phyloP scores from a whole-genome alignment of 345 rosid genomes.

The Mallotus nudiflorus region DNA sequence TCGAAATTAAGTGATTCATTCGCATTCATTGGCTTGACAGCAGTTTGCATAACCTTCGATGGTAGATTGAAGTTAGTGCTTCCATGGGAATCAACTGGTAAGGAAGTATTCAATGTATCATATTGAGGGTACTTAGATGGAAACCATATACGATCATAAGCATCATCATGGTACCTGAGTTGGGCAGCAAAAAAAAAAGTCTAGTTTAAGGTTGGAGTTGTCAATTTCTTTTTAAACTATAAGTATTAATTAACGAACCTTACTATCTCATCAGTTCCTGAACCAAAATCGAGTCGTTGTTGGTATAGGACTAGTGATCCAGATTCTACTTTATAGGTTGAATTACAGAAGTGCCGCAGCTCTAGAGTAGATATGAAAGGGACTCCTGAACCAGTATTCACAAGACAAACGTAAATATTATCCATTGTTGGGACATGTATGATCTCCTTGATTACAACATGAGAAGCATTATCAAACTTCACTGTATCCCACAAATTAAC shows the following conservation, averaged over 20 bases:
- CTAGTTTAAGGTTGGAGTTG: no score
- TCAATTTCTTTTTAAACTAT: no score
- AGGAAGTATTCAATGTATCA: background rate
- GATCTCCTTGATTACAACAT: conserved; percentile 35
- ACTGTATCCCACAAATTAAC: conserved; percentile 33
- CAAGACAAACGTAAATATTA: conserved; percentile 31
- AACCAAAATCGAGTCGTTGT: conserved; percentile 38
- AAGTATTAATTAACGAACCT: conserved; percentile 24
- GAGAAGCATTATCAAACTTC: conserved; percentile 28
- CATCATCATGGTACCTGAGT: conserved; percentile 27
- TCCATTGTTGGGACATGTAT: conserved; percentile 22
- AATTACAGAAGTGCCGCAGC: conserved; percentile 30
- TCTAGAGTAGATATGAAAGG: conserved; percentile 41
- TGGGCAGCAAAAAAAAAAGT: background rate
- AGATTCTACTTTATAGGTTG: conserved; percentile 9
- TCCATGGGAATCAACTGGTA: conserved; percentile 13
- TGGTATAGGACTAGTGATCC: conserved; percentile 26
- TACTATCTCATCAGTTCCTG: conserved; percentile 16
- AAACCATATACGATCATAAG: conserved; percentile 35
- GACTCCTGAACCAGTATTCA: conserved; percentile 27
- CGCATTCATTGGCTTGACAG: conserved; percentile 15
- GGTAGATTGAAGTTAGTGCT: conserved; percentile 22
- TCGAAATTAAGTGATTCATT: conserved; percentile 9
- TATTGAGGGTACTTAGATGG: conserved; percentile 22
- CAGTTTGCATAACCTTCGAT: conserved; percentile 34